phyloP scores from a whole-genome alignment of 23 red algal genomes.

The Gracilaria domingensis region DNA sequence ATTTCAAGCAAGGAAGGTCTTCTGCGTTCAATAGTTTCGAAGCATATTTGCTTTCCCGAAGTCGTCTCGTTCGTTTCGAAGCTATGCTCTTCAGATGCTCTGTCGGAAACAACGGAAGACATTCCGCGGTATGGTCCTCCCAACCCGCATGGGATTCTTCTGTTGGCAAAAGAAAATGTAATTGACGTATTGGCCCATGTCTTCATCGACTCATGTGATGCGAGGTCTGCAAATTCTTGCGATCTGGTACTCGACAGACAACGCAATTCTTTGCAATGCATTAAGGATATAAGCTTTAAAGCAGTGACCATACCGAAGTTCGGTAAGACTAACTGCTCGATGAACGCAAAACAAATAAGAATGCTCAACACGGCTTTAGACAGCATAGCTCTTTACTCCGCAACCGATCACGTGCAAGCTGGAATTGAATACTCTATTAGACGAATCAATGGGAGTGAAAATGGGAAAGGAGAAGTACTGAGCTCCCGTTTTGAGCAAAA shows the following conservation, averaged over 20 bases:
- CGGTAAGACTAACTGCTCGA: slow-evolving; percentile 42
- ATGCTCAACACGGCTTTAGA: slow-evolving; percentile 37
- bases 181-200: not conserved
- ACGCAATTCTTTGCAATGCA: slow-evolving; percentile 33
- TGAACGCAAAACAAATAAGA: slow-evolving; percentile 45
- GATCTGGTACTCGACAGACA: slow-evolving; percentile 21
- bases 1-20: slow-evolving; percentile 28
- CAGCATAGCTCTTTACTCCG: not conserved
- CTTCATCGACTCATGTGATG: slow-evolving; percentile 28
- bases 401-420: not conserved
- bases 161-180: slow-evolving; percentile 44
- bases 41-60: slow-evolving; percentile 44
- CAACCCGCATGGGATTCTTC: slow-evolving; percentile 35
- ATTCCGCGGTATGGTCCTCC: slow-evolving; percentile 35
- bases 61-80: slow-evolving; percentile 28
- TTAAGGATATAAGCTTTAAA: slow-evolving; percentile 31
- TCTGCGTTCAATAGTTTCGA: slow-evolving; percentile 27
- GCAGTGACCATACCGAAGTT: slow-evolving; percentile 45
- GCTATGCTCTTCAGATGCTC: slow-evolving; percentile 39
- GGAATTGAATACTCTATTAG: slow-evolving; percentile 6
- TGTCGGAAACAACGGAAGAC: slow-evolving; percentile 18
- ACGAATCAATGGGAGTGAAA: not conserved
- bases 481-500: slow-evolving; percentile 12
- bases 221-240: not conserved
- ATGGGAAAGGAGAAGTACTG: not conserved